Evolutionary conservation across 371 early-diverging fungal genomes (phyloP).

Genomic region (Smittium culicis): DNA sequence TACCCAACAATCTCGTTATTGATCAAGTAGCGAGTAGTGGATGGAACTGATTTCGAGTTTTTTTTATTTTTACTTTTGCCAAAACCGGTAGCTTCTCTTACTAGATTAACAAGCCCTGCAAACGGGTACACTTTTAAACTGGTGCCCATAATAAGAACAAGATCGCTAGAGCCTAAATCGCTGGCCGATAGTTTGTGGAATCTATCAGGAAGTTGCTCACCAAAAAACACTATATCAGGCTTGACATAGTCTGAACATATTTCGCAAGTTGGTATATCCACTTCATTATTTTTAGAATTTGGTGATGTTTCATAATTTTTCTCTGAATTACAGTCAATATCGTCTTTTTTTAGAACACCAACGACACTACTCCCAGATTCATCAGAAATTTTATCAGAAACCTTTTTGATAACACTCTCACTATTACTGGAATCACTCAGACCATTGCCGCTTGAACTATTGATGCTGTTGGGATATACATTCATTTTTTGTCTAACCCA

Average conservation of each 20-base stretch:
- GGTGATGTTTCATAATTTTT: too few species aligned
- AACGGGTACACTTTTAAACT: conserved; percentile 79
- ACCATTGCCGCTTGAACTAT: neutral
- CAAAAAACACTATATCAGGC: conserved; percentile 91
- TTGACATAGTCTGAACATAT: conserved; percentile 62
- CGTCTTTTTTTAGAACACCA: neutral
- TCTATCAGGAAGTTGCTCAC: conserved; percentile 66
- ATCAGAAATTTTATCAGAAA: too few species aligned
- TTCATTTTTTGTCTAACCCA: conserved; percentile 29
- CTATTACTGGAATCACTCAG: neutral
- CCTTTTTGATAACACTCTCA: too few species aligned
- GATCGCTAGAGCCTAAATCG: conserved; percentile 60
- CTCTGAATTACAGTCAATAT: neutral
- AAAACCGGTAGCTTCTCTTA: too few species aligned
- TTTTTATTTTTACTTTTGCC: too few species aligned
- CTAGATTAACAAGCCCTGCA: conserved; percentile 43
- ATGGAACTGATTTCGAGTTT: too few species aligned
- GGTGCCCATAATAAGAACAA: conserved; percentile 86
- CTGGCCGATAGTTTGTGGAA: conserved; percentile 47
- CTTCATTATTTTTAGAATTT: neutral
- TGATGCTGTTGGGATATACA: neutral
- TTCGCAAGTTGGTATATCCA: conserved; percentile 46
- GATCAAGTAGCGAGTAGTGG: neutral
- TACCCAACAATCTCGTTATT: neutral
- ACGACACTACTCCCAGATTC: neutral